phyloP scores from a whole-genome alignment of 768 basidiomycete species.

The Hydnomerulius pinastri region DNA sequence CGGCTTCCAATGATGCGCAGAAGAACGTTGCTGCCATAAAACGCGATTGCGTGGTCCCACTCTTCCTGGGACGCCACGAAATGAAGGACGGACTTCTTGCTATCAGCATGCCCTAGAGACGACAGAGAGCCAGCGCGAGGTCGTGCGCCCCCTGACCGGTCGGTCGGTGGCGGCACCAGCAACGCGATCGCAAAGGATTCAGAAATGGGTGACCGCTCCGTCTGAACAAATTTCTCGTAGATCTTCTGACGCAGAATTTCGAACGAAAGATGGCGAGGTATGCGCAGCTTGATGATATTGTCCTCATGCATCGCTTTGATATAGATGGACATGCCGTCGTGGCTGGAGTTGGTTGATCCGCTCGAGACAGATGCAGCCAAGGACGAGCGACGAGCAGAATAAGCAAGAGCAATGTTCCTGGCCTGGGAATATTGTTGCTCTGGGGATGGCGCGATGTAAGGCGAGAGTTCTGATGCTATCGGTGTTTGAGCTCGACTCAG shows the following conservation, averaged over 20 bases:
- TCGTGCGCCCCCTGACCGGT: constrained; percentile 16
- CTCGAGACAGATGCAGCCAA: constrained; percentile 39
- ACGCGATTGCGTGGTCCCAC: constrained; percentile 54
- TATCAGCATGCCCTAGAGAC: constrained; percentile 28
- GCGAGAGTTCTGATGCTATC: constrained; percentile 5
- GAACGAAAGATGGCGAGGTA: constrained; percentile 48
- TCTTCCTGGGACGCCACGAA: constrained; percentile 57
- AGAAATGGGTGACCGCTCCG: constrained; percentile 56
- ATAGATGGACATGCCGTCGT: constrained; percentile 36
- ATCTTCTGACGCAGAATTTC: constrained; percentile 57
- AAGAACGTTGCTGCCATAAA: constrained; percentile 52
- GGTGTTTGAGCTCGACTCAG: constrained; percentile 28
- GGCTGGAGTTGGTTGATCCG: constrained; percentile 33
- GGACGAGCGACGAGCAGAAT: constrained; percentile 27
- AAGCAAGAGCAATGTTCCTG: constrained; percentile 5
- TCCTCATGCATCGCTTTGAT: constrained; percentile 69
- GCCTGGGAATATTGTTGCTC: constrained; percentile 8
- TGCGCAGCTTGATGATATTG: constrained; percentile 63
- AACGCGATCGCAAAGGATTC: constrained; percentile 59
- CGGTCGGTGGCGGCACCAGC: constrained; percentile 38
- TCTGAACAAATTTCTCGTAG: constrained; percentile 65
- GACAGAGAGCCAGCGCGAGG: constrained; percentile 38
- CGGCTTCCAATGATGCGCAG: constrained; percentile 49
- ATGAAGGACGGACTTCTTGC: constrained; percentile 33
- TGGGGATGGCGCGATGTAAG: constrained; percentile 6